Conservation (phyloP, 345 rosid genomes). For the Eucalyptus erythrocorys region DNA sequence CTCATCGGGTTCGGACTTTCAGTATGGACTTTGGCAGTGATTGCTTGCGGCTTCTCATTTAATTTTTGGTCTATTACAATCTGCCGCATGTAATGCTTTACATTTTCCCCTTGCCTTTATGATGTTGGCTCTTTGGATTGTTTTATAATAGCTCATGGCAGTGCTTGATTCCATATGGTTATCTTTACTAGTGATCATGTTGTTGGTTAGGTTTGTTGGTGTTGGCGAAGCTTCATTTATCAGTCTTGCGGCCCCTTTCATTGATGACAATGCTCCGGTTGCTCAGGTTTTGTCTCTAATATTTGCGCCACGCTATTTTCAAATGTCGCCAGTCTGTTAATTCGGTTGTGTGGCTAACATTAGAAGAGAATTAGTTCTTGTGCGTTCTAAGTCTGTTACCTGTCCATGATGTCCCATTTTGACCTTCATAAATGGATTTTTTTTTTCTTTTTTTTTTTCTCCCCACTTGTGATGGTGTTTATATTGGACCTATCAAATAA, state of each 20-base stretch:
- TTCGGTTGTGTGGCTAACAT: background rate
- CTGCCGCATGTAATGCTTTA: constrained; percentile 67
- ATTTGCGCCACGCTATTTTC: background rate
- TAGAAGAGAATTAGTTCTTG: background rate
- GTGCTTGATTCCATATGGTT: background rate
- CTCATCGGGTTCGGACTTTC: constrained; percentile 90
- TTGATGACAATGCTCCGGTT: constrained; percentile 88
- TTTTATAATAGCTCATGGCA: background rate
- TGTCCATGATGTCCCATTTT: background rate
- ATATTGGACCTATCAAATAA: background rate
- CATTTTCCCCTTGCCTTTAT: background rate
- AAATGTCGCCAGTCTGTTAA: background rate
- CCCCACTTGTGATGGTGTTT: background rate
- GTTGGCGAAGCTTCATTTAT: constrained; percentile 98
- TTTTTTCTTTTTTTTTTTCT: background rate
- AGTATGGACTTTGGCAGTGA: constrained; percentile 72
- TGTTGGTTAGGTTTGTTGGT: constrained; percentile 74
- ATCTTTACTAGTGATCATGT: background rate
- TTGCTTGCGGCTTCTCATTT: constrained; percentile 79
- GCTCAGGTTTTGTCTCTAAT: constrained; percentile 38
- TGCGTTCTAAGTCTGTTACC: background rate
- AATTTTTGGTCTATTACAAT: constrained; percentile 76
- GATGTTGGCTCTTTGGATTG: background rate
- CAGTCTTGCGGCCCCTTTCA: constrained; percentile 96
- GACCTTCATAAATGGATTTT: background rate